Evolutionary conservation across 2,329 filamentous ascomycete genomes (phyloP).

Genomic region (Claviceps lovelessii): DNA sequence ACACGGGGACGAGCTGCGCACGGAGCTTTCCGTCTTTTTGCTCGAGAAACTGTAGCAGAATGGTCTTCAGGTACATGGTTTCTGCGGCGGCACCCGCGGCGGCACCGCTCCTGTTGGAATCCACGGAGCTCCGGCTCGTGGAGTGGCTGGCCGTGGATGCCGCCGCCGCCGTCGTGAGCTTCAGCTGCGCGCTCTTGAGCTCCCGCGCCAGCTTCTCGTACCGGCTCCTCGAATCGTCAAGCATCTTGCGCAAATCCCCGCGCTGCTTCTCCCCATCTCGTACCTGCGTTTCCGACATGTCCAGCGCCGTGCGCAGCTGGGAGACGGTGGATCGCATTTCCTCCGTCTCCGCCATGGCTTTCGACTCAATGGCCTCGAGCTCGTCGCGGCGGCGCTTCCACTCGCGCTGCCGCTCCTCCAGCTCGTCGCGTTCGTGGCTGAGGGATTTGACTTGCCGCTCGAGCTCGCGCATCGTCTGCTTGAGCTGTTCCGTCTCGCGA

Average conservation of each 20-base stretch:
- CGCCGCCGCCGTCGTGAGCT: conserved; percentile 24
- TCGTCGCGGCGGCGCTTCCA: conserved; percentile 62
- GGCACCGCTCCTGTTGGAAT: conserved; percentile 22
- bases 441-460: conserved; percentile 63
- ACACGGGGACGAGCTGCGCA: conserved; percentile 60
- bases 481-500: conserved; percentile 77
- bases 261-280: conserved; percentile 74
- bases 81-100: conserved; percentile 22
- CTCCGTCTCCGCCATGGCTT: conserved; percentile 55
- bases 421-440: conserved; percentile 60
- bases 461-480: conserved; percentile 61
- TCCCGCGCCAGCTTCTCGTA: conserved; percentile 70
- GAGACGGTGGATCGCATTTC: conserved; percentile 66
- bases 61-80: conserved; percentile 62
- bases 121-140: conserved; percentile 29
- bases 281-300: conserved; percentile 74
- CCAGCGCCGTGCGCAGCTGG: conserved; percentile 64
- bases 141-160: conserved; percentile 20
- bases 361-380: conserved; percentile 55
- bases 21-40: conserved; percentile 65
- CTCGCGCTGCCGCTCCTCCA: conserved; percentile 59
- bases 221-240: conserved; percentile 64
- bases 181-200: conserved; percentile 37
- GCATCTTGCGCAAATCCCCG: conserved; percentile 54
- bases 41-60: conserved; percentile 68